Conservation (phyloP, 2,329 filamentous ascomycete species). For the Hypoxylon sp. region DNA sequence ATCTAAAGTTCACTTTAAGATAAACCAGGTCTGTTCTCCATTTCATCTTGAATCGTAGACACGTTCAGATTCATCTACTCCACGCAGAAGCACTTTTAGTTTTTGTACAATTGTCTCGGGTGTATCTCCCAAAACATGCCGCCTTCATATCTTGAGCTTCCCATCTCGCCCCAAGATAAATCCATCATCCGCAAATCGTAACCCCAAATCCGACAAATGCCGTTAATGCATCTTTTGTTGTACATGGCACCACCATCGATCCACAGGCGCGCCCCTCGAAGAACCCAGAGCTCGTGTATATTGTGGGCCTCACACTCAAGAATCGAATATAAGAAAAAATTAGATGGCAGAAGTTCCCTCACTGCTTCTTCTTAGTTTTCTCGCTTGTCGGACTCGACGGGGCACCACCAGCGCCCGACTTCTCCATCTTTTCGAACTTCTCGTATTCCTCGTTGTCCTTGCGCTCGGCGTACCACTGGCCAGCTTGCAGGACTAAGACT, state of each 20-base stretch:
- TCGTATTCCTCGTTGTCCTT: constrained; percentile 88
- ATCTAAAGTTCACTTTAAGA: not conserved
- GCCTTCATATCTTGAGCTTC: constrained; percentile 4
- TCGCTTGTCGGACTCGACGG: constrained; percentile 43
- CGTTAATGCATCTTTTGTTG: not conserved
- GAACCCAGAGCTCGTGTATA: not conserved
- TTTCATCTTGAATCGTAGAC: constrained; percentile 18
- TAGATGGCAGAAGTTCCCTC: not conserved
- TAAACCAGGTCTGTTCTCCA: not conserved
- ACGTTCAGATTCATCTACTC: constrained; percentile 24
- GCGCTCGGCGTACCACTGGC: constrained; percentile 98
- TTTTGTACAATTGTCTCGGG: constrained; percentile 12
- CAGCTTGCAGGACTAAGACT: constrained; percentile 92
- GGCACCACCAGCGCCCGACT: constrained; percentile 45
- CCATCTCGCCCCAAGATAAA: not conserved
- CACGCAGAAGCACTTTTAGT: constrained; percentile 17
- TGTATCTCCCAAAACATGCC: not conserved
- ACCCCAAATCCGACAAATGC: constrained; percentile 8
- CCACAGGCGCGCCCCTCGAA: not conserved
- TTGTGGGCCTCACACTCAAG: not conserved
- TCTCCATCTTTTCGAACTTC: constrained; percentile 66
- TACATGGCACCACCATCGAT: constrained; percentile 6
- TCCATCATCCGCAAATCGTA: not conserved
- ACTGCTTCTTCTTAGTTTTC: constrained; percentile 56
- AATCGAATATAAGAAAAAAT: constrained; percentile 17